Evolutionary conservation across 2,329 filamentous ascomycete genomes (phyloP).

Genomic region (Fusarium pilosicola): DNA sequence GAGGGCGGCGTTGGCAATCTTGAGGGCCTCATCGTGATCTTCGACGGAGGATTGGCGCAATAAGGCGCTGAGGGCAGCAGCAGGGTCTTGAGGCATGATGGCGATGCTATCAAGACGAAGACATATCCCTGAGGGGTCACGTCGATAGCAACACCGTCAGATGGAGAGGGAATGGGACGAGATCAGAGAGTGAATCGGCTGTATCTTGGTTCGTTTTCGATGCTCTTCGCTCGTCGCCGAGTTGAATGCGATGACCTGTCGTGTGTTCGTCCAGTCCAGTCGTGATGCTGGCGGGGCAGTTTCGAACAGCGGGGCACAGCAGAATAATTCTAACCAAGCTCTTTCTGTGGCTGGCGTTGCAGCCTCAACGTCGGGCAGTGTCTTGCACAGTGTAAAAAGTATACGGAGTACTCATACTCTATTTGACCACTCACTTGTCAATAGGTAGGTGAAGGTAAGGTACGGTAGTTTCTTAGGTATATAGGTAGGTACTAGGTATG

Average conservation of each 20-base stretch:
- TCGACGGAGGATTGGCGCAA: slow-evolving; percentile 66
- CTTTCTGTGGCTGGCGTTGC: slow-evolving; percentile 31
- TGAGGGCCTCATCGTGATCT: slow-evolving; percentile 80
- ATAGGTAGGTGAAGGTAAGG: no score
- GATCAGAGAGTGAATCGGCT: background rate
- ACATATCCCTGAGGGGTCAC: slow-evolving; percentile 37
- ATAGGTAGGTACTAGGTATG: background rate
- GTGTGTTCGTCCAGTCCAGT: slow-evolving; percentile 24
- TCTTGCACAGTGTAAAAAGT: background rate
- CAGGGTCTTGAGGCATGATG: slow-evolving; percentile 57
- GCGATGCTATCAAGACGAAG: slow-evolving; percentile 31
- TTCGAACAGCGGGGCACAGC: slow-evolving; percentile 44
- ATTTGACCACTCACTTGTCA: background rate
- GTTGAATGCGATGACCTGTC: slow-evolving; percentile 25
- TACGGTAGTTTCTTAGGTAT: no score
- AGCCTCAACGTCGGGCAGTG: slow-evolving; percentile 25
- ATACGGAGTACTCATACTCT: background rate
- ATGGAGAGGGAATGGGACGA: background rate
- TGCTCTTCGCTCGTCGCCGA: slow-evolving; percentile 6
- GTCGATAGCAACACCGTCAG: background rate
- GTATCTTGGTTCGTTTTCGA: background rate
- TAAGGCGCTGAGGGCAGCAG: slow-evolving; percentile 62
- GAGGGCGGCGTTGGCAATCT: slow-evolving; percentile 69
- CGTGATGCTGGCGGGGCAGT: slow-evolving; percentile 44
- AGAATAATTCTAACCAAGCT: slow-evolving; percentile 21